Evolutionary conservation across 345 rosid genomes (phyloP).

Genomic region (Hibiscus mutabilis): DNA sequence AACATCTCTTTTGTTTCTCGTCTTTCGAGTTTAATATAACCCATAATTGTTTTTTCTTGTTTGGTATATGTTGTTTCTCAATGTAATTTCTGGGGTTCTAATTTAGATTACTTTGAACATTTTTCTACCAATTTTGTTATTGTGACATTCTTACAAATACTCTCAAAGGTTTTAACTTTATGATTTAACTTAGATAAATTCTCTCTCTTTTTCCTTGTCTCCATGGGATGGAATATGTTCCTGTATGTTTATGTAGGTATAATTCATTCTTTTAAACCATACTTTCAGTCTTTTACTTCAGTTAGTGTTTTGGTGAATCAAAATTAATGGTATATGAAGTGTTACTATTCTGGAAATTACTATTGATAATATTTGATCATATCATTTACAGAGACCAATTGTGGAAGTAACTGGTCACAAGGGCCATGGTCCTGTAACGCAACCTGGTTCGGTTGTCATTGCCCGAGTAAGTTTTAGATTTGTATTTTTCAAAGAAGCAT

Average conservation of each 20-base stretch:
- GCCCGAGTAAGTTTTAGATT: conserved; percentile 50
- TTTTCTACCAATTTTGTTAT: background rate
- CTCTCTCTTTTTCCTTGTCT: too few species aligned
- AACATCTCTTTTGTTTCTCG: too few species aligned
- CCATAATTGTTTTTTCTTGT: background rate
- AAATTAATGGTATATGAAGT: background rate
- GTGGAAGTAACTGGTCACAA: conserved; percentile 81
- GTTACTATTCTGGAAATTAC: background rate
- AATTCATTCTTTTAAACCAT: background rate
- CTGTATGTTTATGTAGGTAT: conserved; percentile 1
- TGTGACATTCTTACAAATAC: background rate
- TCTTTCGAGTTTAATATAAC: background rate
- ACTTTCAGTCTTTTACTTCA: background rate
- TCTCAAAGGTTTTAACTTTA: background rate
- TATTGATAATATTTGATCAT: background rate
- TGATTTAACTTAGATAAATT: background rate
- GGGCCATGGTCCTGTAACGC: conserved; percentile 76
- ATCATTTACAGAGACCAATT: conserved; percentile 47
- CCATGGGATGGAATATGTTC: background rate
- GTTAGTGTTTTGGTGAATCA: background rate
- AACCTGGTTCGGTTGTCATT: conserved; percentile 70
- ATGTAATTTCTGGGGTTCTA: background rate
- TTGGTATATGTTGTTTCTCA: background rate
- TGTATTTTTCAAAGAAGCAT: background rate
- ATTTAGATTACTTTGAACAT: background rate